Conservation (phyloP, 495 filamentous ascomycete genomes). For the Cercophora newfieldiana region DNA sequence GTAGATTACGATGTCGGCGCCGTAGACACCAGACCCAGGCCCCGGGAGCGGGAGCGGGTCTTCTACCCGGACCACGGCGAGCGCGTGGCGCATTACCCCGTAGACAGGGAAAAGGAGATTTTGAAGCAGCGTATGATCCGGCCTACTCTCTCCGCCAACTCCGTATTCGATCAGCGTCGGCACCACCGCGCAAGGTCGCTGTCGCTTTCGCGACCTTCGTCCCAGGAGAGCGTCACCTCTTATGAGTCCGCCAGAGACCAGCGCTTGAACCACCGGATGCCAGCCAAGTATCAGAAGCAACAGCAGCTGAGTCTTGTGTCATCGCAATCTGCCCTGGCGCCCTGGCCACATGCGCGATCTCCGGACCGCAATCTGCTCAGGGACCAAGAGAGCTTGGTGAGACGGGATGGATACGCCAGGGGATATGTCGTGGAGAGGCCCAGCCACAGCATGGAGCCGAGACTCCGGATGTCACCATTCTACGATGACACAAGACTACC, state of each 20-base stretch:
- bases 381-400: not conserved
- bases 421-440: not conserved
- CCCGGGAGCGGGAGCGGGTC: not conserved
- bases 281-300: slow-evolving; percentile 22
- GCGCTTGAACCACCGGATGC: not conserved
- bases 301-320: slow-evolving; percentile 8
- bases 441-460: not conserved
- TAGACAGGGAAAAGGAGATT: slow-evolving; percentile 16
- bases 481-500: slow-evolving; percentile 1
- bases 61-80: not conserved
- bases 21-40: not conserved
- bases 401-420: not conserved
- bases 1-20: not conserved
- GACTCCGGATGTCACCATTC: not conserved
- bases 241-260: slow-evolving; percentile 1
- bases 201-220: slow-evolving; percentile 11
- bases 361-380: not conserved
- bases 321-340: not conserved
- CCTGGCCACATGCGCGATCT: not conserved
- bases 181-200: slow-evolving; percentile 17
- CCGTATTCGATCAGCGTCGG: not conserved
- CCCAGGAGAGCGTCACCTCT: not conserved
- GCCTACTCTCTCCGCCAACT: not conserved
- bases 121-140: slow-evolving; percentile 13
- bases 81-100: not conserved